Conservation (phyloP, 2,329 filamentous ascomycete species). For the Colletotrichum theobromicola region DNA sequence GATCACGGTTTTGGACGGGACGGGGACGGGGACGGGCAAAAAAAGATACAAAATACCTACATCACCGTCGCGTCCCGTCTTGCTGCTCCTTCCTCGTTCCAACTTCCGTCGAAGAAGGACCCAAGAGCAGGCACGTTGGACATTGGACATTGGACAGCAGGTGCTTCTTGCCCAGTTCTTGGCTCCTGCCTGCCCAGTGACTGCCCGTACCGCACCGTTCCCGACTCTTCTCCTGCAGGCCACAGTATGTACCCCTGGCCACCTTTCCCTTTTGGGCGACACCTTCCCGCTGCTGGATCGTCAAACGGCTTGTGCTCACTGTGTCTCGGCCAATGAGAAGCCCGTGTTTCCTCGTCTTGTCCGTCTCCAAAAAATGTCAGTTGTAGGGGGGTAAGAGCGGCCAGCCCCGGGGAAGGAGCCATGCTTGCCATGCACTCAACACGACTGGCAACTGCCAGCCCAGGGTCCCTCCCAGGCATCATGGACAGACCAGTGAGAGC, state of each 20-base stretch:
- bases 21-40: background rate
- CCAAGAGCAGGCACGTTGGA: background rate
- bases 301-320: constrained; percentile 7
- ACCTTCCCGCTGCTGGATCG: constrained; percentile 12
- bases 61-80: background rate
- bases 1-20: background rate
- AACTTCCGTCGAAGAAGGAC: background rate
- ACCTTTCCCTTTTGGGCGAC: background rate
- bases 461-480: background rate
- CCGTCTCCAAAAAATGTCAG: background rate
- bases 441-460: background rate
- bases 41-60: background rate
- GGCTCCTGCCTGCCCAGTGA: background rate
- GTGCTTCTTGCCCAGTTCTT: background rate
- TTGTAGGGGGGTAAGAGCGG: background rate
- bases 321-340: background rate
- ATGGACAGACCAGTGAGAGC: constrained; percentile 1
- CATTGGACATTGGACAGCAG: background rate
- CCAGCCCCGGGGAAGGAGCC: constrained; percentile 17
- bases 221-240: background rate
- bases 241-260: constrained; percentile 3
- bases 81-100: background rate
- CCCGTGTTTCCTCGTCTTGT: background rate
- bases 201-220: background rate
- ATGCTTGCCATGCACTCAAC: too few species aligned